Base-by-base conservation (phyloP, 257 asterid genomes). In the Fraxinus cuspidata region DNA sequence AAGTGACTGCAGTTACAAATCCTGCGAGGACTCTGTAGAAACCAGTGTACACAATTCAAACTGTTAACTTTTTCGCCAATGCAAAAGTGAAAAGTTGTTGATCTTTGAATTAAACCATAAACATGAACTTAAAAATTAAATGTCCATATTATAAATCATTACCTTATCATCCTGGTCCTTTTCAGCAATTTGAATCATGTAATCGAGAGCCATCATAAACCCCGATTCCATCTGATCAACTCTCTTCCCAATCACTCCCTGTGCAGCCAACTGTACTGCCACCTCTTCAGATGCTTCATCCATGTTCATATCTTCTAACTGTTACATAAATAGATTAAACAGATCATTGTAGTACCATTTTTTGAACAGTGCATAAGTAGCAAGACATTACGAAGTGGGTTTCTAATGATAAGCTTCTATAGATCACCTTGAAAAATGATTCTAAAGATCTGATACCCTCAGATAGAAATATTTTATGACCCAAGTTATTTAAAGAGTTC, bases 191-290 rank as follows among this genome's bases (percentile, higher is more conserved):
- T 90, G 92, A 79, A 95, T 95, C 99, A 93, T 95, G 87, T 91
- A 95, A 89, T 95, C 98, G 76, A 91, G 96, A 75, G 97, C 96
- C 97, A 92, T 89, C 91, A 94, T 90, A 81, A 94, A 92, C 25
- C 99, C 95, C 1, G 98, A 74, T 84, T 94, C 99, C 99, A 94
- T 94, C 87, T 94, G 78, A 80, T 42, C 98, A 84, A 92, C 99
- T 90, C 99, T 89, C 90, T 93, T 93, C 82, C 99, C 99, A 80
- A 95, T 93, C 79, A 93, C 99, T 90, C 99, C 98, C 70, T 95
- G 98, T 49, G 98, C 99, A 80, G 94, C 96, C 86, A 95, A 84
- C 71, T 93, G 90, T 42, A 95, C 91, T 6, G 98, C 98, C 71
- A 93, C 92, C 77, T 93, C 94, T 87, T 93, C 98, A 16, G 91